phyloP scores from a whole-genome alignment of 345 rosid genomes.

The Turritis glabra region DNA sequence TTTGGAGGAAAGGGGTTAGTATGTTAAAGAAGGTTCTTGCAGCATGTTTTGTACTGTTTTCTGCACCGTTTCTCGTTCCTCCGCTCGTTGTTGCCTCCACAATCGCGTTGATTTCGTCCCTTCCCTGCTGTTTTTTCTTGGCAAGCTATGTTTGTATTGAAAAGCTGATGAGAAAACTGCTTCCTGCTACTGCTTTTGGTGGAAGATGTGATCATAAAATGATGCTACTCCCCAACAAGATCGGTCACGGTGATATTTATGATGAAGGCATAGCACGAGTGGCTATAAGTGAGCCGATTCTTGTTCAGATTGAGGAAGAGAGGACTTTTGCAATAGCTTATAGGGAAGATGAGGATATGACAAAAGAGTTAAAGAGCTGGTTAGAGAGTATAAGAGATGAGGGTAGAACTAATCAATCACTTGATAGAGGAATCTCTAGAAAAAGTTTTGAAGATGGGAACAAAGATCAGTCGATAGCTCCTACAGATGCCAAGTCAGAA shows the following conservation, averaged over 20 bases:
- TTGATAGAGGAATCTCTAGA: neutral
- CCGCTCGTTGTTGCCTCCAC: conserved; percentile 58
- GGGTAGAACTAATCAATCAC: conserved; percentile 22
- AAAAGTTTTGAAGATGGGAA: neutral
- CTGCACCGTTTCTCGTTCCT: conserved; percentile 67
- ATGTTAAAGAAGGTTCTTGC: conserved; percentile 63
- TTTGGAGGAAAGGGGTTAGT: conserved; percentile 48
- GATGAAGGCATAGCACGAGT: neutral
- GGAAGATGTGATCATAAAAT: conserved; percentile 17
- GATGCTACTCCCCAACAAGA: neutral
- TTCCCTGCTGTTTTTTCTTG: conserved; percentile 65
- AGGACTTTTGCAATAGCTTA: conserved; percentile 16
- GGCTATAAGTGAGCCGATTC: conserved; percentile 5
- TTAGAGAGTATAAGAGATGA: conserved; percentile 50
- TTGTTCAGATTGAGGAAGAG: conserved; percentile 26
- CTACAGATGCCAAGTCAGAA: neutral
- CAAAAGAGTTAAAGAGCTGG: conserved; percentile 46
- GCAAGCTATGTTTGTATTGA: conserved; percentile 70
- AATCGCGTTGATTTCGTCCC: conserved; percentile 55
- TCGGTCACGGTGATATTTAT: conserved; percentile 22
- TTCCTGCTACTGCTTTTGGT: conserved; percentile 46
- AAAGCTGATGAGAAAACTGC: conserved; percentile 66
- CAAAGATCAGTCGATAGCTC: neutral
- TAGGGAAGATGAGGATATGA: conserved; percentile 38
- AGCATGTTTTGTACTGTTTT: conserved; percentile 51